phyloP scores from a whole-genome alignment of 345 rosid genomes.

The Heritiera littoralis region DNA sequence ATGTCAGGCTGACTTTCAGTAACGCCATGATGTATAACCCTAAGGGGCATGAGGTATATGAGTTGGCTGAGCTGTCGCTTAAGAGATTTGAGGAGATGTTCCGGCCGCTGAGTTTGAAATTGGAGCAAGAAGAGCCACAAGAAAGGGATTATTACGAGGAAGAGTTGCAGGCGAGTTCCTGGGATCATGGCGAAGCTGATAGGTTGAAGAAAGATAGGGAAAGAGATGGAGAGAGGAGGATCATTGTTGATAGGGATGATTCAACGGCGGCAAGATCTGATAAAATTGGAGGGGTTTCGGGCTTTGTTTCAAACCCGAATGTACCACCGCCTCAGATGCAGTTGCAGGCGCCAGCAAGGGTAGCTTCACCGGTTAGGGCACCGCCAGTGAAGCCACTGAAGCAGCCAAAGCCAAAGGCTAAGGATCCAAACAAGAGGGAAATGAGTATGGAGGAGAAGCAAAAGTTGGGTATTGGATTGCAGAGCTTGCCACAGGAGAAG shows the following conservation, averaged over 20 bases:
- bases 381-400: constrained; percentile 45
- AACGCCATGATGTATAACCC: constrained; percentile 82
- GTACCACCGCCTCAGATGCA: constrained; percentile 17
- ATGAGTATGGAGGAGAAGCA: constrained; percentile 79
- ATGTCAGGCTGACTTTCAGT: constrained; percentile 70
- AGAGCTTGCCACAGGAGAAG: constrained; percentile 79
- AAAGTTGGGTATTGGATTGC: constrained; percentile 66
- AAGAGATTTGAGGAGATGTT: constrained; percentile 53
- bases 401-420: constrained; percentile 81
- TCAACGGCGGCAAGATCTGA: constrained; percentile 33
- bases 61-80: constrained; percentile 55
- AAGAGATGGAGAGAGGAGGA: constrained; percentile 24
- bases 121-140: constrained; percentile 19
- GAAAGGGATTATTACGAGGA: constrained; percentile 25
- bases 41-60: constrained; percentile 63
- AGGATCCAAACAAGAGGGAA: constrained; percentile 72
- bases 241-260: constrained; percentile 30
- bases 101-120: constrained; percentile 40
- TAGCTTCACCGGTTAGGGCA: constrained; percentile 37
- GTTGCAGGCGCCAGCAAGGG: constrained; percentile 37
- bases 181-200: constrained; percentile 40
- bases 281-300: constrained; percentile 17
- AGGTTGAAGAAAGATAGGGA: constrained; percentile 29
- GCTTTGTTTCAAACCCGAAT: constrained; percentile 26
- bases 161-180: constrained; percentile 50